Percentiles rank a stretch among this genome's conserved stretches.
These are phyloP conservation scores for Atkinsonella hypoxylon DNA, from an alignment of 2,329 filamentous ascomycete species.

Conservation along the genomic window DNA sequence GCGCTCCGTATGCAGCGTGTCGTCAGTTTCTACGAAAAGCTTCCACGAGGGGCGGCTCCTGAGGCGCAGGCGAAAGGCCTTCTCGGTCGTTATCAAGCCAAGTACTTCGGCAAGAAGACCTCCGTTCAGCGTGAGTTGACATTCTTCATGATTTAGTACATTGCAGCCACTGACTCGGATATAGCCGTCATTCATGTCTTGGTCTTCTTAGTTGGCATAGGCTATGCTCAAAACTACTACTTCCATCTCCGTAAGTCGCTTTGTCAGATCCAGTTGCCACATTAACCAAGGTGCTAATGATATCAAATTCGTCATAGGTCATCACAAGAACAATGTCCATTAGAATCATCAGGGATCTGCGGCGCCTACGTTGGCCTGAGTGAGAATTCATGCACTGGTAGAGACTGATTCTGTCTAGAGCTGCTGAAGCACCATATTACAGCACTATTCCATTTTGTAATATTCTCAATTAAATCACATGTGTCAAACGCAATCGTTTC, in stretches of 20 bases:
- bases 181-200: conserved; percentile 82
- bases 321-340: conserved; percentile 99
- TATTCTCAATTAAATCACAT: neutral
- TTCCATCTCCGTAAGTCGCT: conserved; percentile 87
- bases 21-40: conserved; percentile 97
- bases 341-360: conserved; percentile 36
- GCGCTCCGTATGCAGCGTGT: conserved; percentile 96
- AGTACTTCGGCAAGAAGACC: conserved; percentile 92
- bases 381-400: conserved; percentile 18
- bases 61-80: conserved; percentile 71
- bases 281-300: conserved; percentile 3
- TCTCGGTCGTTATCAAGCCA: conserved; percentile 76
- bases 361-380: neutral
- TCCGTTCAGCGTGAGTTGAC: conserved; percentile 85
- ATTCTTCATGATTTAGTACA: conserved; percentile 13
- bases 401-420: conserved; percentile 30
- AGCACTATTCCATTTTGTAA: conserved; percentile 5
- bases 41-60: conserved; percentile 84
- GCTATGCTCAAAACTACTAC: conserved; percentile 99
- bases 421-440: conserved; percentile 1
- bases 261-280: neutral
- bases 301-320: conserved; percentile 46
- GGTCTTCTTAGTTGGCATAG: conserved; percentile 62
- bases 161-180: conserved; percentile 11
- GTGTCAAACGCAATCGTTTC: neutral